A percentile compares a stretch with the other conserved stretches of the same genome.
Evolutionary conservation across 2,329 filamentous ascomycete species (phyloP).

Genomic region (Calonectria multiphialidica): DNA sequence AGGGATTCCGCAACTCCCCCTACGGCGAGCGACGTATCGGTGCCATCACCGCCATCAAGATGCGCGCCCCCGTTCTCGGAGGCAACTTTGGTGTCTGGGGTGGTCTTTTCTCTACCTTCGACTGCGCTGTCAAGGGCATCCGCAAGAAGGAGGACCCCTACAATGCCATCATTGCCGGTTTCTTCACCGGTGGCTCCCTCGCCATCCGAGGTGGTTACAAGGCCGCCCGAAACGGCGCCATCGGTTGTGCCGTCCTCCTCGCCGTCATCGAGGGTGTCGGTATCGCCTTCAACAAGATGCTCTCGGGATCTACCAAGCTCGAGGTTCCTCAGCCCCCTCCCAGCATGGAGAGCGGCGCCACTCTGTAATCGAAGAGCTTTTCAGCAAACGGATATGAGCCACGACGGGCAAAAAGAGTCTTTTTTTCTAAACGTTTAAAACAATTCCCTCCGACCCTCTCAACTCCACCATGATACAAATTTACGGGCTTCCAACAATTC

Average conservation of each 20-base stretch:
- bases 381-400: constrained; percentile 15
- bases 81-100: constrained; percentile 99
- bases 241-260: constrained; percentile 93
- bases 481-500: constrained; percentile 18
- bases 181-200: constrained; percentile 93
- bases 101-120: constrained; percentile 94
- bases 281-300: constrained; percentile 85
- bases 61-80: constrained; percentile 93
- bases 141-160: constrained; percentile 98
- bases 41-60: constrained; percentile 96
- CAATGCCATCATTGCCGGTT: constrained; percentile 97
- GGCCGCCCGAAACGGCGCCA: constrained; percentile 93
- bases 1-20: constrained; percentile 90
- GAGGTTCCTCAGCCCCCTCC: constrained; percentile 65
- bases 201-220: constrained; percentile 93
- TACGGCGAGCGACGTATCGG: constrained; percentile 97
- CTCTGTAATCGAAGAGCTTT: constrained; percentile 38
- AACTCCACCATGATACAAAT: constrained; percentile 38
- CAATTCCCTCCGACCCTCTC: constrained; percentile 35
- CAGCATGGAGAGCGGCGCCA: constrained; percentile 42
- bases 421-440: constrained; percentile 23
- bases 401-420: constrained; percentile 14
- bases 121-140: constrained; percentile 95
- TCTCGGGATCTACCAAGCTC: constrained; percentile 62
- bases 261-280: constrained; percentile 98